Evolutionary conservation across 768 basidiomycete genomes (phyloP), one percentile per base, ranked within the genome.

Genomic region (Trametes cubensis): DNA sequence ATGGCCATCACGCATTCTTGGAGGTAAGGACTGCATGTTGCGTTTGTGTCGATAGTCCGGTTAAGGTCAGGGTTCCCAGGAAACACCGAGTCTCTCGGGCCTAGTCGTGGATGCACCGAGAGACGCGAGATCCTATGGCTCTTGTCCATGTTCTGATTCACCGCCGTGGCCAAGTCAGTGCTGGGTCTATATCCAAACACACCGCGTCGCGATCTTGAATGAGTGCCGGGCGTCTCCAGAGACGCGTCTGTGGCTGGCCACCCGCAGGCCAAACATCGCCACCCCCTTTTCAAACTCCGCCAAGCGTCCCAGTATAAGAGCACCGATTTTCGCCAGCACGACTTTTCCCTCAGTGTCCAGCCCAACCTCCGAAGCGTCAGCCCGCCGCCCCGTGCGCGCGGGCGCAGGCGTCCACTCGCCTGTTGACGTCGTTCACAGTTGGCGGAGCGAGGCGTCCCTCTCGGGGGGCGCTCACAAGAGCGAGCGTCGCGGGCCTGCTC

Each of bases 1-100:
- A 92, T 85, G 0, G 87, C 86, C 66, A 81, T 76, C 4, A 92
- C 90, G 68, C 90, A 91, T 74, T 91, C 90, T 55, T 80, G 81
- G 18, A 92, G 77, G 72, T 85, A 85, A 0, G 85, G 88, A 3
- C 89, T 89, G 68, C 89, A 92, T 59, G 82, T 79, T 0, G 85
- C 82, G 62, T 87, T 81, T 6, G 75, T 79, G 45, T 92, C 90
- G 0, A 83, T 83, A 3, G 63, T 48, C 1, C 85, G 79, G 66
- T 89, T 84, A n/a, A 82, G 72, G 18, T 88, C 86, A 38, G 87
- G 79, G 5, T 85, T 83, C n/a, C 85, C 80, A 1, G 84, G 75
- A 71, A 92, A 92, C 10, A 92, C 77, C 2, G 90, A 92, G 40
- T 90, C 88, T 63, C 90, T 70, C 6, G 77, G 71, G 10, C 57